A percentile compares a stretch with the other conserved stretches of the same genome.
These are phyloP conservation scores for Arabidopsis thaliana DNA, from an alignment of 345 rosid genomes.

Conservation along the genomic window TAIR10.1 NC_003076.8:22379001-22379500, in stretches of 20 bases:
- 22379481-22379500: neutral
- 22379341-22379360: neutral
- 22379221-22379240: neutral
- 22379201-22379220: neutral
- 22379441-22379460: neutral
- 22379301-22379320: too few relatives aligned
- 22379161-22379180: neutral
- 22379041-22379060: neutral
- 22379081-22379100: neutral
- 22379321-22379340: too few relatives aligned
- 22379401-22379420: neutral
- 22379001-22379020: neutral
- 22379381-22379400: too few relatives aligned
- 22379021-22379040: neutral
- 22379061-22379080: neutral
- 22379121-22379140: neutral
- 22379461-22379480: neutral
- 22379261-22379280: neutral
- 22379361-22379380: neutral
- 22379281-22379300: neutral
- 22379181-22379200: neutral
- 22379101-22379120: neutral
- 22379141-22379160: slow-evolving; percentile 1
- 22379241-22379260: neutral
- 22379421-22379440: neutral